Conservation (phyloP, 1,284 basidiomycete species). For the Leccinum insolens region DNA sequence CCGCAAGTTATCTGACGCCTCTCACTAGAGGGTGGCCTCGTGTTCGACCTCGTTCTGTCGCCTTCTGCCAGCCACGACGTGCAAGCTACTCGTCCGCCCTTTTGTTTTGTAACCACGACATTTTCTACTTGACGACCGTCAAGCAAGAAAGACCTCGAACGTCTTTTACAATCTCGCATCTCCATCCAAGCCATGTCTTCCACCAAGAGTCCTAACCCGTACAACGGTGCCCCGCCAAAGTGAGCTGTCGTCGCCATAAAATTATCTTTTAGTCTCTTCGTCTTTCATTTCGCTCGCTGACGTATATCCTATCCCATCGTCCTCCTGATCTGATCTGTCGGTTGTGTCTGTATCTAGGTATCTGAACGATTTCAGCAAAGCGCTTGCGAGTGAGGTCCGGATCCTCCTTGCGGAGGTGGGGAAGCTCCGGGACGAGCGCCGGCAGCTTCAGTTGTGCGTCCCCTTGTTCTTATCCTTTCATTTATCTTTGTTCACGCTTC, state of each 20-base stretch:
- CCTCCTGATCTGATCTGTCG: constrained; percentile 1
- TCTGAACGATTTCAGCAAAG: constrained; percentile 70
- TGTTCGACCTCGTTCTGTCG: constrained; percentile 25
- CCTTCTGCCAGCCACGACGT: background rate
- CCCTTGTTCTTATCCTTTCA: background rate
- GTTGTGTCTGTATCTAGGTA: constrained; percentile 44
- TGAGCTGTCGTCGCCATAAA: constrained; percentile 20
- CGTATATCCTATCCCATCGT: background rate
- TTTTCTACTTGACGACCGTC: background rate
- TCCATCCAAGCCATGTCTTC: constrained; percentile 32
- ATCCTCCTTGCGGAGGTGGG: constrained; percentile 71
- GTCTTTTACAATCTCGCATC: background rate
- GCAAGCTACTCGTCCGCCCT: constrained; percentile 7
- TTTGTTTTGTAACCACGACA: constrained; percentile 6
- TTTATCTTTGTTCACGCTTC: constrained; percentile 1
- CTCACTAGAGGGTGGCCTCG: constrained; percentile 17
- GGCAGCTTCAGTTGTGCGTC: constrained; percentile 69
- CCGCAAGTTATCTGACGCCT: background rate
- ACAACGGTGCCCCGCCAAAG: constrained; percentile 36
- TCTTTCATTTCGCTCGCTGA: constrained; percentile 11
- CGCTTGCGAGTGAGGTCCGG: constrained; percentile 60
- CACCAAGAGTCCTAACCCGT: constrained; percentile 34
- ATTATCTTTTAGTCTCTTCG: background rate
- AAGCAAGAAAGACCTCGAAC: constrained; percentile 2
- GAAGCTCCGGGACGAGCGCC: constrained; percentile 71